phyloP scores from a whole-genome alignment of 1,139 yeast genomes.

The Taphrina pruni region DNA sequence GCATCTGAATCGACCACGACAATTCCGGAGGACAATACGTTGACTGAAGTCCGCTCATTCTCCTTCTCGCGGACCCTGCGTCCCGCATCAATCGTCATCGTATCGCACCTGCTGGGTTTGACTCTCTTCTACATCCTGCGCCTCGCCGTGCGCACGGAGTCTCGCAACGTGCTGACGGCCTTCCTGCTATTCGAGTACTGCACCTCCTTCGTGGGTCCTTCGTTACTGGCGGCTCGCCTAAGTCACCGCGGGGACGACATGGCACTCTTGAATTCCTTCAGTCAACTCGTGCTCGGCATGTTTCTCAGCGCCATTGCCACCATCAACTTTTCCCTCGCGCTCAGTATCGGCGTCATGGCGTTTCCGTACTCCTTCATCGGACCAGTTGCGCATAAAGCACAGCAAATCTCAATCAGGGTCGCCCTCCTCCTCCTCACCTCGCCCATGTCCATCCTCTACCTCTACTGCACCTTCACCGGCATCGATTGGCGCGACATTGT shows the following conservation, averaged over 20 bases:
- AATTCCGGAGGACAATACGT: constrained; percentile 22
- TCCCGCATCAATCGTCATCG: constrained; percentile 22
- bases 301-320: constrained; percentile 76
- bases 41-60: not conserved
- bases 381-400: constrained; percentile 49
- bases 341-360: constrained; percentile 68
- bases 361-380: constrained; percentile 74
- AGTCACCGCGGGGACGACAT: constrained; percentile 28
- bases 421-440: constrained; percentile 23
- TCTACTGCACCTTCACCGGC: constrained; percentile 14
- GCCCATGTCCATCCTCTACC: constrained; percentile 23
- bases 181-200: constrained; percentile 15
- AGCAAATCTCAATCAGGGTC: constrained; percentile 13
- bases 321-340: constrained; percentile 81
- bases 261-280: constrained; percentile 35
- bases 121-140: constrained; percentile 40
- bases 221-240: constrained; percentile 35
- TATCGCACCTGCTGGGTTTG: constrained; percentile 25
- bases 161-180: not conserved
- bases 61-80: constrained; percentile 14
- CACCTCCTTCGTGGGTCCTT: constrained; percentile 24
- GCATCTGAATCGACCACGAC: not conserved
- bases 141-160: not conserved
- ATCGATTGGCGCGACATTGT: constrained; percentile 19
- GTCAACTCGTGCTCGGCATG: constrained; percentile 58